A percentile compares a stretch with the other conserved stretches of the same genome.
Conservation (phyloP, 192 early-diverging fungal genomes). For the Nowakowskiella sp. region DNA sequence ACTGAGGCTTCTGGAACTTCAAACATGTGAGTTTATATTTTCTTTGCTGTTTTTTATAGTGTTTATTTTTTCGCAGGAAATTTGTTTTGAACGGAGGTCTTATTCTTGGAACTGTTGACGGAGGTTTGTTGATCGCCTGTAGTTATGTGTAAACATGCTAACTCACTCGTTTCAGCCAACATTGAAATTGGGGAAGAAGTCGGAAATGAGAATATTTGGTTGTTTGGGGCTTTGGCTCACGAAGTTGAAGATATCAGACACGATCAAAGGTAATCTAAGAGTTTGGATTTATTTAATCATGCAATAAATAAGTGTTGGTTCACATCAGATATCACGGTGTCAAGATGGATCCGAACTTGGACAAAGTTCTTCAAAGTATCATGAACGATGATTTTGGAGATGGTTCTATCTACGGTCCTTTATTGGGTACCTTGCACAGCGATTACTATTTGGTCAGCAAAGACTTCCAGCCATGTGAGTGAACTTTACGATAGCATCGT, state of each 20-base stretch:
- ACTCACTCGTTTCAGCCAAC: conserved; percentile 57
- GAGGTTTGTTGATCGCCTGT: conserved; percentile 23
- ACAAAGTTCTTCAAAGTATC: conserved; percentile 73
- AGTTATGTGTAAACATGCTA: conserved; percentile 8
- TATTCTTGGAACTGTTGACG: conserved; percentile 95
- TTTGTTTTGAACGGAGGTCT: conserved; percentile 98
- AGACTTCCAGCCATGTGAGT: conserved; percentile 75
- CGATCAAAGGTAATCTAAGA: conserved; percentile 58
- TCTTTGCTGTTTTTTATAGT: not conserved
- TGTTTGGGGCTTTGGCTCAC: conserved; percentile 87
- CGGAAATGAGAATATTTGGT: conserved; percentile 95
- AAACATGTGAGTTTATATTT: conserved; percentile 59
- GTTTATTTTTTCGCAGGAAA: conserved; percentile 47
- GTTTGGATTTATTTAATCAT: conserved; percentile 1
- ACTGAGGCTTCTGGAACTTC: conserved; percentile 98
- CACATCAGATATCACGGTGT: conserved; percentile 56
- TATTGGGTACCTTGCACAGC: conserved; percentile 61
- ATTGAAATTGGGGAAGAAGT: conserved; percentile 97
- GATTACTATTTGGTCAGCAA: conserved; percentile 82
- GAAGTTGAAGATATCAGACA: conserved; percentile 94
- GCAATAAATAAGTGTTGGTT: conserved; percentile 1
- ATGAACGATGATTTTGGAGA: conserved; percentile 75
- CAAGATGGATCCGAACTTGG: conserved; percentile 70
- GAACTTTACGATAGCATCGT: not conserved
- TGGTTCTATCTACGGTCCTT: conserved; percentile 37